Evolutionary conservation across 495 filamentous ascomycete species (phyloP).

Genomic region (Aspergillus sclerotiicarbonarius): DNA sequence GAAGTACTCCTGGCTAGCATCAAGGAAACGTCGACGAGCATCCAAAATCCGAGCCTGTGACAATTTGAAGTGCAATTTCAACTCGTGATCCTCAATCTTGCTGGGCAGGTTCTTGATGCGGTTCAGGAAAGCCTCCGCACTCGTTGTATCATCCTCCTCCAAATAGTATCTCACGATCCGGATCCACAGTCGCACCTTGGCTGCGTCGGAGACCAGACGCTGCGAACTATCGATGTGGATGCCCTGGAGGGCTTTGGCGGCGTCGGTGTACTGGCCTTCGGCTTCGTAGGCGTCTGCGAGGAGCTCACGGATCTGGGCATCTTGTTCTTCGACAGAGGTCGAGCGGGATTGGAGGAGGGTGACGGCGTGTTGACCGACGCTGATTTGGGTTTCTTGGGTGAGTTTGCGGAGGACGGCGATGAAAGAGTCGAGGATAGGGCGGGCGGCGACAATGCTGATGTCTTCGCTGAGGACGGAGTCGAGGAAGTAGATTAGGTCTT

Average conservation of each 20-base stretch:
- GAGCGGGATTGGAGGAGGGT: conserved; percentile 61
- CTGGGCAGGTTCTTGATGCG: conserved; percentile 88
- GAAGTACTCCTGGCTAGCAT: conserved; percentile 84
- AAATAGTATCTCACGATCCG: conserved; percentile 93
- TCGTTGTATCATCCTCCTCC: conserved; percentile 88
- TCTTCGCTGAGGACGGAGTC: conserved; percentile 64
- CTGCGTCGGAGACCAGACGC: conserved; percentile 72
- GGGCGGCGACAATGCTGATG: conserved; percentile 72
- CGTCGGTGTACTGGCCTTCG: conserved; percentile 74
- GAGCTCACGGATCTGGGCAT: conserved; percentile 71
- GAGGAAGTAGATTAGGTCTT: conserved; percentile 67
- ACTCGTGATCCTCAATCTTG: conserved; percentile 66
- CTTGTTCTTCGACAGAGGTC: conserved; percentile 81
- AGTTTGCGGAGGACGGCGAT: conserved; percentile 58
- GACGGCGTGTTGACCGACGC: conserved; percentile 67
- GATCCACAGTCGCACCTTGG: conserved; percentile 81
- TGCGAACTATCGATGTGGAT: conserved; percentile 88
- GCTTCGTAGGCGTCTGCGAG: conserved; percentile 80
- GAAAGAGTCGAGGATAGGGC: conserved; percentile 67
- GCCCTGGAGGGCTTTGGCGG: conserved; percentile 73
- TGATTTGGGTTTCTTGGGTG: conserved; percentile 60
- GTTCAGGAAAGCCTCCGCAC: conserved; percentile 84
- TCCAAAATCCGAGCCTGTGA: conserved; percentile 92
- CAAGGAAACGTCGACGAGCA: conserved; percentile 84
- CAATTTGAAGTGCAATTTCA: conserved; percentile 81